Evolutionary conservation across 163 green algal genomes (phyloP).

Genomic region (Picocystis sp.): DNA sequence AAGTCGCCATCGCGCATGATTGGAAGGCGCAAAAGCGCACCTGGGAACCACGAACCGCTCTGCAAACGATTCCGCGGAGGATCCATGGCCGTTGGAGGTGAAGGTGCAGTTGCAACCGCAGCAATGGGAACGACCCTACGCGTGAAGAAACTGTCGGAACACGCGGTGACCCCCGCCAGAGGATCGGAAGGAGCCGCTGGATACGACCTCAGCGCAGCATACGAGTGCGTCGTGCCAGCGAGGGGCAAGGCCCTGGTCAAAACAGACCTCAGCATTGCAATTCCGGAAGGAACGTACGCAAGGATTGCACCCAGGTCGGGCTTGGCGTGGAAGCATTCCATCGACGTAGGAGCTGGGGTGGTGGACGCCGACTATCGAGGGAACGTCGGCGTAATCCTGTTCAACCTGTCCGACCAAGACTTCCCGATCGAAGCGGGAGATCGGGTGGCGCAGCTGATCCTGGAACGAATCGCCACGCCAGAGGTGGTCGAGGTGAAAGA

Average conservation of each 20-base stretch:
- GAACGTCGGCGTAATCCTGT: constrained; percentile 85
- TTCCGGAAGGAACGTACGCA: constrained; percentile 81
- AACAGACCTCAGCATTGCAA: constrained; percentile 74
- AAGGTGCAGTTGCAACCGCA: too few species aligned
- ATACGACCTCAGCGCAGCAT: constrained; percentile 78
- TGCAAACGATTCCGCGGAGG: too few species aligned
- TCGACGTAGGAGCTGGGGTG: constrained; percentile 89
- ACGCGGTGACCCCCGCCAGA: constrained; percentile 63
- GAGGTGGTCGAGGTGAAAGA: constrained; percentile 76
- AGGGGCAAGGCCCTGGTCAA: constrained; percentile 64
- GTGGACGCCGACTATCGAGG: constrained; percentile 94
- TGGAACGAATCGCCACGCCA: constrained; percentile 85
- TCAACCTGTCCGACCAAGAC: constrained; percentile 82
- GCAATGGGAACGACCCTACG: not conserved
- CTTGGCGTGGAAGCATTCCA: constrained; percentile 91
- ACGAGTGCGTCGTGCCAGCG: constrained; percentile 68
- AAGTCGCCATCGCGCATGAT: too few species aligned
- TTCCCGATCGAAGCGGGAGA: constrained; percentile 65
- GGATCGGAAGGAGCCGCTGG: constrained; percentile 70
- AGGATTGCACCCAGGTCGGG: constrained; percentile 83
- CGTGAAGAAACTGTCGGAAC: constrained; percentile 65
- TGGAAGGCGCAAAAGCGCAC: too few species aligned
- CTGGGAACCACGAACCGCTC: too few species aligned
- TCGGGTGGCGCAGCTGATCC: constrained; percentile 86
- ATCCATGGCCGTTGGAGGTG: too few species aligned